Evolutionary conservation across 305 asterid species (phyloP), one percentile per base, ranked within the genome.

Genomic region (Salvia sclarea): DNA sequence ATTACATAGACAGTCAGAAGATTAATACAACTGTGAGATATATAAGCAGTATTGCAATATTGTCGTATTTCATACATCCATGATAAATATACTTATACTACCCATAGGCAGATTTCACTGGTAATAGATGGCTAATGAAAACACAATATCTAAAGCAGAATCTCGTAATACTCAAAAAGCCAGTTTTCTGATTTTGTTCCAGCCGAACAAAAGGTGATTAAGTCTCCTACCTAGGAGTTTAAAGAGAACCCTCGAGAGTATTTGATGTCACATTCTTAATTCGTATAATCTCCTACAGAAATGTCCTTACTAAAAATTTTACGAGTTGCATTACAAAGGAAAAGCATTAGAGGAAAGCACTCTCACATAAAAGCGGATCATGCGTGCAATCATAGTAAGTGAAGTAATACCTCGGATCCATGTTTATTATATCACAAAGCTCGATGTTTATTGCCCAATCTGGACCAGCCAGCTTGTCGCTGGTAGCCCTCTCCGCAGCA

Each of bases 371-470:
- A 72, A 57, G n/a, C 1, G 5, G 8, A 24, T 47, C 52, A 28
- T 17, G 41, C 55, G 16, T 7, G 11, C 18, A 5, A 21, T 40
- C 22, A 25, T 22, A 50, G 30, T 14, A 58, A 53, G 75, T 30
- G 49, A 66, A 63, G 60, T 20, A 45, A 67, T 86, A 89, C 96
- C 94, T 83, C 41, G 90, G 92, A 67, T 92, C 81, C 70, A 71
- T 71, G 68, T 89, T 92, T 45, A 89, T 81, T 38, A 86, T 78
- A 78, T 92, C 96, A 71, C 98, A 92, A 13, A 92, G 90, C 85
- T 92, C 98, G 40, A 87, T 71, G 76, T 89, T 89, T 25, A 89
- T 76, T 24, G 92, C 95, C 98, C 98, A 92, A 76, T 92, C 96
- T 17, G 98, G 96, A 73, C 92, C 96, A 74, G 66, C 78, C 81